Evolutionary conservation across 192 early-diverging fungal species (phyloP).

Genomic region (Lobulomyces angularis): DNA sequence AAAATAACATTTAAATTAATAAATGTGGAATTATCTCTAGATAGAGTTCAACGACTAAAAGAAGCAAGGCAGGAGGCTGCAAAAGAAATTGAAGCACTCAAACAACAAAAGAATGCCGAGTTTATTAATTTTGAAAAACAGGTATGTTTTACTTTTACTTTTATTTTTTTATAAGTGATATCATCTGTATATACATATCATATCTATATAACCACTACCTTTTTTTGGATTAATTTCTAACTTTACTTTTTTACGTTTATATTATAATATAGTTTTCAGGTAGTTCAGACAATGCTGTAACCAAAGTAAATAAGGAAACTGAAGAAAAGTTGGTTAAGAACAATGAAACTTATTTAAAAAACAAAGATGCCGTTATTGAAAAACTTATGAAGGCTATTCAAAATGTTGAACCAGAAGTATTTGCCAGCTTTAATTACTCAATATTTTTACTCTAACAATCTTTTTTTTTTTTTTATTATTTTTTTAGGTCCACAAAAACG

Average conservation of each 20-base stretch:
- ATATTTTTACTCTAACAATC: too few species aligned
- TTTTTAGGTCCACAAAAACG: too few species aligned
- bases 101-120: slow-evolving; percentile 71
- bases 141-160: too few species aligned
- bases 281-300: slow-evolving; percentile 44
- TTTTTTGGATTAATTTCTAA: not conserved
- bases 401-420: slow-evolving; percentile 57
- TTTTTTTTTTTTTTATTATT: too few species aligned
- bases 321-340: slow-evolving; percentile 55
- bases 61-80: slow-evolving; percentile 88
- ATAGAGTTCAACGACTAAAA: slow-evolving; percentile 84
- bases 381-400: slow-evolving; percentile 51
- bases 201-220: not conserved
- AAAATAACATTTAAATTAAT: too few species aligned
- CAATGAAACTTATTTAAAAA: slow-evolving; percentile 38
- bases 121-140: slow-evolving; percentile 60
- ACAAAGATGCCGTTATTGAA: slow-evolving; percentile 54
- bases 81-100: slow-evolving; percentile 81
- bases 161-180: slow-evolving; percentile 3
- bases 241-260: slow-evolving; percentile 3
- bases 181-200: slow-evolving; percentile 11
- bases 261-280: slow-evolving; percentile 49
- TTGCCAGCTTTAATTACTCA: too few species aligned
- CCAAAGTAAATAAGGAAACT: slow-evolving; percentile 55
- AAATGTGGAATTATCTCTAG: slow-evolving; percentile 18